A percentile compares a stretch with the other conserved stretches of the same genome.
Evolutionary conservation across 495 filamentous ascomycete species (phyloP).

Genomic region (Penicillium fimorum): DNA sequence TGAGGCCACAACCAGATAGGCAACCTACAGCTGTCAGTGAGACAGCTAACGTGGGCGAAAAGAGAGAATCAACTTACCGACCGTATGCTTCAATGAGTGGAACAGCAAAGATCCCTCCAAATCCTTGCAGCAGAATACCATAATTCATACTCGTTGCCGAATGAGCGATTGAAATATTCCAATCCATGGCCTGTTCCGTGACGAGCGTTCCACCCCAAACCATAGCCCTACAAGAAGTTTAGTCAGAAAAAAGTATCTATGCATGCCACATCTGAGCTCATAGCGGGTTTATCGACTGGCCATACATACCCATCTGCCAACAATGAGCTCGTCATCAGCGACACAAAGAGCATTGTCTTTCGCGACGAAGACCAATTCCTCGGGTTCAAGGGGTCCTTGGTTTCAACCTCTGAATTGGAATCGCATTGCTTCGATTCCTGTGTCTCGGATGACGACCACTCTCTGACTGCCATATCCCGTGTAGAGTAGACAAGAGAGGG

Average conservation of each 20-base stretch:
- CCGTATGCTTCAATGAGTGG: slow-evolving; percentile 50
- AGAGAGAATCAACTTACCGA: slow-evolving; percentile 27
- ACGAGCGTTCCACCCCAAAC: slow-evolving; percentile 52
- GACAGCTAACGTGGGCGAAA: neutral
- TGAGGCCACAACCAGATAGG: slow-evolving; percentile 55
- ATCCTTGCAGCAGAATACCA: slow-evolving; percentile 52
- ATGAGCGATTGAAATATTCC: slow-evolving; percentile 42
- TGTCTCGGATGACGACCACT: slow-evolving; percentile 11
- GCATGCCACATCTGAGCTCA: slow-evolving; percentile 12
- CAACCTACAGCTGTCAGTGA: slow-evolving; percentile 23
- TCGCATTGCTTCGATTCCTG: slow-evolving; percentile 10
- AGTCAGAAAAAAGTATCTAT: slow-evolving; percentile 18
- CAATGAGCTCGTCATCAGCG: slow-evolving; percentile 39
- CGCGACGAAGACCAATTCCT: slow-evolving; percentile 30
- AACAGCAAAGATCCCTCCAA: slow-evolving; percentile 53
- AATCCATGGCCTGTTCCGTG: slow-evolving; percentile 47
- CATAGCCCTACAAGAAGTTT: slow-evolving; percentile 33
- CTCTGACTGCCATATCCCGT: slow-evolving; percentile 16
- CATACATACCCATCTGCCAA: slow-evolving; percentile 37
- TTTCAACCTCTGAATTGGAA: neutral
- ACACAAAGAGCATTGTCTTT: slow-evolving; percentile 35
- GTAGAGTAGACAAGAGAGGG: neutral
- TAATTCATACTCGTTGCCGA: slow-evolving; percentile 49
- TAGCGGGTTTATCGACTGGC: slow-evolving; percentile 5
- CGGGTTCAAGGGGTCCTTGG: slow-evolving; percentile 23